A percentile compares a stretch with the other conserved stretches of the same genome.
Evolutionary conservation across 805 yeast species (phyloP).

Genomic region (Candida multigemmis): DNA sequence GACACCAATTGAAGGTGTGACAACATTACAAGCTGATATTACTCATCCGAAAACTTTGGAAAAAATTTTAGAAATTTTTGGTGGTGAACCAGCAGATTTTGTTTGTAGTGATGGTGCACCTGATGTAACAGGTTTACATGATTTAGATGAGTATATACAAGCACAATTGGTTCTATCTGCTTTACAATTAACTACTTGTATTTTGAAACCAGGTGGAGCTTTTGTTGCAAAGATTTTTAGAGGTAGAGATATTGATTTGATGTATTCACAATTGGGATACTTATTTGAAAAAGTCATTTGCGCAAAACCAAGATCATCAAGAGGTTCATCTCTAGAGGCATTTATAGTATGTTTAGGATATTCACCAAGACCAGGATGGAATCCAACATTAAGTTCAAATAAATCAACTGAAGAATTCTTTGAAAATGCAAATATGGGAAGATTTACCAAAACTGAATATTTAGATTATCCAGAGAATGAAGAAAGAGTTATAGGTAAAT

Average conservation of each 20-base stretch:
- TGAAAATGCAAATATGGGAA: slow-evolving; percentile 51
- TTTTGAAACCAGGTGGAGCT: slow-evolving; percentile 80
- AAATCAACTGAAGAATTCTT: slow-evolving; percentile 78
- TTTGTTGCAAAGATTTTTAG: slow-evolving; percentile 96
- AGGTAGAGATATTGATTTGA: slow-evolving; percentile 89
- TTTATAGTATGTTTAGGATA: slow-evolving; percentile 89
- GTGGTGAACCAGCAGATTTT: slow-evolving; percentile 89
- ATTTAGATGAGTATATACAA: slow-evolving; percentile 92
- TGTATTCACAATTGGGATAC: slow-evolving; percentile 86
- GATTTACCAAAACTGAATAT: slow-evolving; percentile 38
- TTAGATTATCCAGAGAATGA: slow-evolving; percentile 42
- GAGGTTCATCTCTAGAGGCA: slow-evolving; percentile 92
- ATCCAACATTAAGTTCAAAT: slow-evolving; percentile 48
- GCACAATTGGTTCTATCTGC: slow-evolving; percentile 92
- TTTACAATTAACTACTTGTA: slow-evolving; percentile 80
- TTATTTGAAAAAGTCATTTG: slow-evolving; percentile 83
- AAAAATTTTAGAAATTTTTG: slow-evolving; percentile 70
- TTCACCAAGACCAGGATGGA: slow-evolving; percentile 78
- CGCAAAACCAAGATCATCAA: slow-evolving; percentile 92
- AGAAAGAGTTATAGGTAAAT: slow-evolving; percentile 77
- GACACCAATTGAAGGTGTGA: slow-evolving; percentile 91
- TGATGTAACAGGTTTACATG: slow-evolving; percentile 96
- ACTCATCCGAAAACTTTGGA: slow-evolving; percentile 88
- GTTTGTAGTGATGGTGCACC: slow-evolving; percentile 99
- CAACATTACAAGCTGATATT: slow-evolving; percentile 89